A percentile compares a stretch with the other conserved stretches of the same genome.
phyloP scores from a whole-genome alignment of 306 rosid species.

The Coriaria nepalensis region DNA sequence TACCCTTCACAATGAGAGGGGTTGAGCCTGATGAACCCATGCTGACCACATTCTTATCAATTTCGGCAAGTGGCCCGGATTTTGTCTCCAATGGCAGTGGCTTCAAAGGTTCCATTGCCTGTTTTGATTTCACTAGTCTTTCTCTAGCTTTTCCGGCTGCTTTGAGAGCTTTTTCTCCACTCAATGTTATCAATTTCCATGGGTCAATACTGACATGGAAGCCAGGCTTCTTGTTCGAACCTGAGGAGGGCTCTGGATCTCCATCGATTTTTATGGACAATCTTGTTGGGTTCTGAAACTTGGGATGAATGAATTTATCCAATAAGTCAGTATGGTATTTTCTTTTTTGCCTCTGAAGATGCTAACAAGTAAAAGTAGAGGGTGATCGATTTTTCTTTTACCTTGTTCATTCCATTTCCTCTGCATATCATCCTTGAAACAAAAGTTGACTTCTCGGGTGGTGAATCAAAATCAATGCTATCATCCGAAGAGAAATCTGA shows the following conservation, averaged over 20 bases:
- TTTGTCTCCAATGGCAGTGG: conserved; percentile 81
- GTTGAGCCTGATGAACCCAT: conserved; percentile 25
- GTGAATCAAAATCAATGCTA: conserved; percentile 71
- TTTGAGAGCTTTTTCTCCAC: conserved; percentile 61
- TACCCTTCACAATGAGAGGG: conserved; percentile 30
- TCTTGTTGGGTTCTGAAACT: conserved; percentile 49
- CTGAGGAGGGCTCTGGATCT: conserved; percentile 38
- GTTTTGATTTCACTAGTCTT: conserved; percentile 44
- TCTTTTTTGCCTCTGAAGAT: conserved; percentile 6
- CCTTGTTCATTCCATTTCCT: conserved; percentile 37
- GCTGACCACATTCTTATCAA: conserved; percentile 17
- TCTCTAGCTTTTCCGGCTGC: conserved; percentile 87
- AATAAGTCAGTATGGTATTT: conserved; percentile 7
- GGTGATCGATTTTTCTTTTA: conserved; percentile 16
- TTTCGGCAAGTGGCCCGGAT: conserved; percentile 26
- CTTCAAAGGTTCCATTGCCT: conserved; percentile 32
- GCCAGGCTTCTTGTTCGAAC: conserved; percentile 37
- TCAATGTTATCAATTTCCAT: conserved; percentile 67
- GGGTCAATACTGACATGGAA: conserved; percentile 72
- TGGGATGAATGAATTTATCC: conserved; percentile 10
- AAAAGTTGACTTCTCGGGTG: conserved; percentile 48
- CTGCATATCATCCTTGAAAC: conserved; percentile 55
- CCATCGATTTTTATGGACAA: conserved; percentile 67
- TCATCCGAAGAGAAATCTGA: conserved; percentile 78
- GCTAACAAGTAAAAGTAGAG: not conserved